Base-by-base conservation (phyloP, 2,329 filamentous ascomycete genomes). In the Dactylellina sp. region DNA sequence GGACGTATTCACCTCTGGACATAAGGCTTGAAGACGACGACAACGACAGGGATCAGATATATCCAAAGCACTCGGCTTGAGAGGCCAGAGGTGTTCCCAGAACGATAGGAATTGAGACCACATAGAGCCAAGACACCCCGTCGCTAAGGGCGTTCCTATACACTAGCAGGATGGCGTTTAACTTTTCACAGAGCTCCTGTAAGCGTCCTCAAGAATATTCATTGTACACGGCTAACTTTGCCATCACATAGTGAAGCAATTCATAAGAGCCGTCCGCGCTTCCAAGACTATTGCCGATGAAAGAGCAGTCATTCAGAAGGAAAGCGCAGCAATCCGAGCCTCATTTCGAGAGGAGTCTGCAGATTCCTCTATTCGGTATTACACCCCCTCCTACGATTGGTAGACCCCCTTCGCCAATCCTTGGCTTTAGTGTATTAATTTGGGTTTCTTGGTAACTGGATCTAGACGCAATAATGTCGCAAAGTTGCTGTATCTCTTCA, bases 281-380 rank as follows among this genome's bases (percentile, higher is more conserved):
- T 93, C 95, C 75, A 99, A 99, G 85, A 99, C 95, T 37, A 97
- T 99, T 81, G 96, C 96, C 81, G 95, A 99, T 83, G 95, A 99
- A 85, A 89, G 95, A 81, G 94, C 95, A 59, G 95, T 99, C 65
- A 96, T 99, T 76, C 95, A 98, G 80, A 99, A 99, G 83, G 95
- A 99, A 84, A 99, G 95, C 83, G 95, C 95, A 71, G 92, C 94
- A 52, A 99, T 99, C 81, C 88, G 95, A 83, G 93, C 95, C 78
- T 98, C 94, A 84, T 99, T 99, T 82, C 89, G 95, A 80, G 95
- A 99, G 83, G 95, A 99, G 84, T 96, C 92, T 83, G 89, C 91
- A 80, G 93, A 99, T 81, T 93, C 91, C 78, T 91, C 91, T 81
- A 86, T 96, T 79, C 89, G 94, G 93, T 97, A 85, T 75, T 50